Base-by-base conservation (phyloP, 148 eudicot genomes). In the Amaranthus hypochondriacus region DNA sequence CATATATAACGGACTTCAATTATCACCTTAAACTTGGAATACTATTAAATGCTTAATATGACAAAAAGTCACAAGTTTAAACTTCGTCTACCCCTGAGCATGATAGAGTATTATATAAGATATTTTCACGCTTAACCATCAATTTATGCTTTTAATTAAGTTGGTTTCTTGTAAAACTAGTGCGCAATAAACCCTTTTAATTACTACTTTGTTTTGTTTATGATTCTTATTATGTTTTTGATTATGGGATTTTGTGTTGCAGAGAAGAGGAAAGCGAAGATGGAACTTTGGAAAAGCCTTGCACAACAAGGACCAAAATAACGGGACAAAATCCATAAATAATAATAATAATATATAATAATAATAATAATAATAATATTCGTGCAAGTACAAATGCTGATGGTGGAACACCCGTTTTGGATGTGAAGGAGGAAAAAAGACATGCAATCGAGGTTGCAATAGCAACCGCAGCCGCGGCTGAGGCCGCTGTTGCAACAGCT, bases 401-500 rank as follows among this genome's bases (percentile, higher is more conserved):
- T 53, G 58, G 56, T 55, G 69, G 43, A 21, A 53, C 51, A 49
- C 51, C 75, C 3, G 11, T 66, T 0, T 73, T 75, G 77, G 77
- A 39, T 6, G 79, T 56, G 5, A 83, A 69, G 11, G 75, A 78
- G n/a, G 87, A 83, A 53, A 81, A 78, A 64, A 81, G 76, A 51
- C 75, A 73, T 48, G 85, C 93, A 5, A 71, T 88, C 49, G 91
- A 88, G 10, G 83, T 92, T 62, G 93, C 92, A 9, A 78, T 88
- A 67, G 92, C 93, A 14, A 85, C 89, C 49, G 77, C 86, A 44
- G 89, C 89, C 6, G 88, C 90, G 10, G 90, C 97, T 10, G 88
- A 87, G 79, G 90, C 91, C 1, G 96, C 95, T 4, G 87, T 86
- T 42, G 96, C 93, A 5, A 86, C 91, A 2, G 92, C 88, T 55